Percentiles rank a stretch among this genome's conserved stretches.
These are phyloP conservation scores for Bauhinia variegata DNA, from an alignment of 306 rosid genomes.

Conservation along the genomic window DNA sequence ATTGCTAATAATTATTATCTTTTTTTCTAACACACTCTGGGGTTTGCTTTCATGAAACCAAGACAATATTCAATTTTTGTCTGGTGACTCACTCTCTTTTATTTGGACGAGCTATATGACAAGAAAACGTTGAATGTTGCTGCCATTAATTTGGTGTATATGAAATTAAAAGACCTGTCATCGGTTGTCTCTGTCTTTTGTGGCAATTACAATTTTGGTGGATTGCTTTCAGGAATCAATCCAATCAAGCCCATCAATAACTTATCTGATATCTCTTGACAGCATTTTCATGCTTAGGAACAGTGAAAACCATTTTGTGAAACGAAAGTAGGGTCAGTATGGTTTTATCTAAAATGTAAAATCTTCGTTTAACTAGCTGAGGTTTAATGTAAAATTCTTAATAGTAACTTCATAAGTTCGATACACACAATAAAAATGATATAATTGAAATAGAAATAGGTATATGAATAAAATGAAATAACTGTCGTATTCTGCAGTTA, in stretches of 20 bases:
- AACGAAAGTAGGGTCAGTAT: neutral
- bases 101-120: neutral
- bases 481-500: no score
- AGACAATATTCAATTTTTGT: constrained; percentile 12
- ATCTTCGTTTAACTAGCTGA: no score
- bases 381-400: no score
- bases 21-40: neutral
- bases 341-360: no score
- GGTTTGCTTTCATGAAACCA: constrained; percentile 4
- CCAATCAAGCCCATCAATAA: neutral
- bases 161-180: neutral
- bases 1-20: neutral
- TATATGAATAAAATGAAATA: no score
- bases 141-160: neutral
- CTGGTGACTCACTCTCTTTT: constrained; percentile 1
- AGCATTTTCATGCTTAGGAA: neutral
- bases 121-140: neutral
- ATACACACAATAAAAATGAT: no score
- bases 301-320: neutral
- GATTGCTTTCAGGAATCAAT: neutral
- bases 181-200: constrained; percentile 1
- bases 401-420: no score
- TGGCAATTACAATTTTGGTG: constrained; percentile 1
- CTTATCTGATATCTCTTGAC: neutral
- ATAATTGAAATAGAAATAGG: no score